Evolutionary conservation across 225 moss, liverwort and hornwort genomes (phyloP).

Genomic region (Climacium dendroides): DNA sequence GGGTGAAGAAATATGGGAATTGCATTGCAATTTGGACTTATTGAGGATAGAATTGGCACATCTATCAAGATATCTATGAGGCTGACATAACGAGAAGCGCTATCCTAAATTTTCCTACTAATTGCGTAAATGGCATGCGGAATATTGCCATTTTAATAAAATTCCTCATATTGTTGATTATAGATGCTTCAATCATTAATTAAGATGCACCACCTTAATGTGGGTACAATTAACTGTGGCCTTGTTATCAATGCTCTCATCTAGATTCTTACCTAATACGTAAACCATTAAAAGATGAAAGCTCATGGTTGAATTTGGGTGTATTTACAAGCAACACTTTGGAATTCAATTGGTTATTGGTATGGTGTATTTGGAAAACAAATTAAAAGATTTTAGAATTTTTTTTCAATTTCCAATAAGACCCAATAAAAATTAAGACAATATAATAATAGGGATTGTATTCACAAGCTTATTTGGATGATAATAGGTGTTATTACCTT

Average conservation of each 20-base stretch:
- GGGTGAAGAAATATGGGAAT: no score
- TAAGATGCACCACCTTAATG: no score
- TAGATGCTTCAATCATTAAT: background rate
- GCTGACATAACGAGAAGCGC: no score
- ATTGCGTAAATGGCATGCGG: no score
- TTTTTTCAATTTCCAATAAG: background rate
- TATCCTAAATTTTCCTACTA: no score
- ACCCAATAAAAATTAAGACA: background rate
- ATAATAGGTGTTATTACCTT: background rate
- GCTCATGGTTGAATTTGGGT: accelerated
- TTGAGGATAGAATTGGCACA: no score
- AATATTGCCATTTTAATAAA: no score
- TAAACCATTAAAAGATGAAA: background rate
- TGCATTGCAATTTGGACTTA: no score
- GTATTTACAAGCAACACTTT: accelerated
- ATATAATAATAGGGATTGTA: background rate
- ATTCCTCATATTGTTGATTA: accelerated
- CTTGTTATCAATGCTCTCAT: background rate
- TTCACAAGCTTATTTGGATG: background rate
- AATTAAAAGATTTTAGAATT: background rate
- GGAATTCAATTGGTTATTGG: background rate
- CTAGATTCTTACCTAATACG: no score
- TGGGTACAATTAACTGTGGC: background rate
- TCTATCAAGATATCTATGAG: no score
- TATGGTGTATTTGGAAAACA: accelerated